Percentiles rank a stretch among this genome's conserved stretches.
Conservation (phyloP, 1,139 yeast species). For the Nakaseomyces kungkrabaensis region DNA sequence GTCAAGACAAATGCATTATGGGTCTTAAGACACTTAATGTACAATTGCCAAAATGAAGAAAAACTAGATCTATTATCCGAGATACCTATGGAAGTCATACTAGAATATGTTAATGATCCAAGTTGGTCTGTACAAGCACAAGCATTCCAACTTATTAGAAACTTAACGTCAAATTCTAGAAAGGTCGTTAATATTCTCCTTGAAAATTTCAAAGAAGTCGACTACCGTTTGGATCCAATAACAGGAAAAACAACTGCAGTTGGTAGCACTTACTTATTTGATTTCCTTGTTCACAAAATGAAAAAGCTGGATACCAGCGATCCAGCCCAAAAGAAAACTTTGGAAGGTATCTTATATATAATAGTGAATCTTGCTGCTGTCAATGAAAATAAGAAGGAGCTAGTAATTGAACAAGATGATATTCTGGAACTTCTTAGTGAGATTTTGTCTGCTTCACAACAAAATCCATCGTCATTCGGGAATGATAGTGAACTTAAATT, state of each 20-base stretch:
- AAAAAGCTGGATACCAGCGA: slow-evolving; percentile 20
- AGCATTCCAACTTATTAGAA: slow-evolving; percentile 64
- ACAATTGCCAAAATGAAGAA: slow-evolving; percentile 34
- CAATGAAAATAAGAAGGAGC: slow-evolving; percentile 38
- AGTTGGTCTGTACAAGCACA: slow-evolving; percentile 52
- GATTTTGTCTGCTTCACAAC: slow-evolving; percentile 21
- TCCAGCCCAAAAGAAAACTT: slow-evolving; percentile 29
- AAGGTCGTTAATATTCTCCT: slow-evolving; percentile 39
- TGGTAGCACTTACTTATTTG: slow-evolving; percentile 30
- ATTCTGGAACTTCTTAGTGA: slow-evolving; percentile 34
- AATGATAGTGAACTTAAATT: slow-evolving; percentile 36
- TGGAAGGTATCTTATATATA: slow-evolving; percentile 41
- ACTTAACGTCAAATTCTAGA: slow-evolving; percentile 59
- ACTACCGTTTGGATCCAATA: slow-evolving; percentile 18
- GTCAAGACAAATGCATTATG: slow-evolving; percentile 43
- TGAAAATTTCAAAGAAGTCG: slow-evolving; percentile 27
- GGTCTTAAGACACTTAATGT: slow-evolving; percentile 48
- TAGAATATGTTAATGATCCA: slow-evolving; percentile 41
- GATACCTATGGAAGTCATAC: slow-evolving; percentile 42
- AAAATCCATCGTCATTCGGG: slow-evolving; percentile 24
- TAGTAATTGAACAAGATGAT: slow-evolving; percentile 35
- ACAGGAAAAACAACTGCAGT: slow-evolving; percentile 10
- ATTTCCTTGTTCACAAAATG: slow-evolving; percentile 32
- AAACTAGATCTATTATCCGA: slow-evolving; percentile 32
- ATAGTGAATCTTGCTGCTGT: slow-evolving; percentile 52